These are phyloP conservation scores for Arachis hypogaea DNA, from an alignment of 306 rosid genomes.

Conservation along the genomic window DNA sequence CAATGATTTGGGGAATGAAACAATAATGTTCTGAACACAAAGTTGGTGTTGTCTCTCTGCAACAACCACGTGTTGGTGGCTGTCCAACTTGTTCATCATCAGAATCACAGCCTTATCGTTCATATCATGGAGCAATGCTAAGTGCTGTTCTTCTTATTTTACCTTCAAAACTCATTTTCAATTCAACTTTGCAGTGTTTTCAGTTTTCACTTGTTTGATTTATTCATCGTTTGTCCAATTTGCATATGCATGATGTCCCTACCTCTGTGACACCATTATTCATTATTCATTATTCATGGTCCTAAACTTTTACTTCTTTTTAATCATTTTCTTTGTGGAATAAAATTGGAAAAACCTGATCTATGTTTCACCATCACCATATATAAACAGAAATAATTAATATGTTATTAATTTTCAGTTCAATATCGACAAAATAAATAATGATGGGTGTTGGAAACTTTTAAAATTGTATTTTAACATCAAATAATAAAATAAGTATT, in stretches of 20 bases:
- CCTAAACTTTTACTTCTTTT: conserved; percentile 3
- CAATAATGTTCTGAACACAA: conserved; percentile 31
- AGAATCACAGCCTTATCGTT: conserved; percentile 13
- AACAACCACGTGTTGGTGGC: conserved; percentile 45
- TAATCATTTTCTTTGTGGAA: conserved; percentile 30
- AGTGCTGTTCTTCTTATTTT: not conserved
- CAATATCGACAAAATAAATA: too few relatives aligned
- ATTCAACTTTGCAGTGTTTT: not conserved
- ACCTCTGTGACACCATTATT: not conserved
- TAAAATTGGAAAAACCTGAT: not conserved
- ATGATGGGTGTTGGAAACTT: too few relatives aligned
- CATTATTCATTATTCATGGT: not conserved
- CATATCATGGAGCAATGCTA: conserved; percentile 19
- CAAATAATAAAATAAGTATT: too few relatives aligned
- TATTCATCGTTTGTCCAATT: not conserved
- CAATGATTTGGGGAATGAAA: conserved; percentile 34
- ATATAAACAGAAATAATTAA: too few relatives aligned
- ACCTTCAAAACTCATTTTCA: not conserved
- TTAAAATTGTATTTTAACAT: too few relatives aligned
- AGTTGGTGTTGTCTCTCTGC: conserved; percentile 40
- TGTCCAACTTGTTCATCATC: not conserved
- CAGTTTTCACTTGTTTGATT: not conserved
- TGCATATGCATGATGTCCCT: conserved; percentile 28
- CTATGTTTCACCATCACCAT: too few relatives aligned
- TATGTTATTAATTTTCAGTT: too few relatives aligned